A percentile compares a stretch with the other conserved stretches of the same genome.
Conservation (phyloP, 2,329 filamentous ascomycete genomes). For the Sporothrix euskadiensis region DNA sequence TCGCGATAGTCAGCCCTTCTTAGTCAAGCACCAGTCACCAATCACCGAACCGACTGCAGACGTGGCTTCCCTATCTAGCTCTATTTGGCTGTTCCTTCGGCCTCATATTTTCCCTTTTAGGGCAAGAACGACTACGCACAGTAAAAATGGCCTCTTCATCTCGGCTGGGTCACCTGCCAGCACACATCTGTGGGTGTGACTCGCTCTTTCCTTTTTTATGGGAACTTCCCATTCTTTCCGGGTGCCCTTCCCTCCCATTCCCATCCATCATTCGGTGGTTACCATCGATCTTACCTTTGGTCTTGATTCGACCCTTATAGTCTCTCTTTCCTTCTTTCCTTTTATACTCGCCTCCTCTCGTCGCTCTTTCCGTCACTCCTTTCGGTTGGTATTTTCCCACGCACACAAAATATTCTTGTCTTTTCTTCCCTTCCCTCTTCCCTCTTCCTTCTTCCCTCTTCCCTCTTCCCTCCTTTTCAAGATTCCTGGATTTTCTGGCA, state of each 20-base stretch:
- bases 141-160: neutral
- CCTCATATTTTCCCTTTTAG: neutral
- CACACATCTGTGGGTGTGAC: neutral
- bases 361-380: neutral
- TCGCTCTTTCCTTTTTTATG: neutral
- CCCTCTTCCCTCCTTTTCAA: too few species aligned
- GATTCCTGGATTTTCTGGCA: too few species aligned
- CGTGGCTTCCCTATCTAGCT: neutral
- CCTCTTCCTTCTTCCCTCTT: too few species aligned
- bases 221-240: too few species aligned
- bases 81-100: neutral
- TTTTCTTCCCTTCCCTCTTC: too few species aligned
- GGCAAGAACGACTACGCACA: neutral
- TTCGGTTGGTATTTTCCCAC: neutral
- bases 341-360: neutral
- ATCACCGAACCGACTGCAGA: neutral
- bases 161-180: neutral
- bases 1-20: neutral
- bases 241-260: neutral
- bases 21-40: neutral
- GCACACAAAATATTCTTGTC: too few species aligned
- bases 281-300: neutral
- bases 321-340: neutral
- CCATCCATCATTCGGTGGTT: neutral
- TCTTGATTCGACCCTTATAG: neutral